Base-by-base conservation (phyloP, 176 grass and related monocot species). In the Musa acuminata region DNA sequence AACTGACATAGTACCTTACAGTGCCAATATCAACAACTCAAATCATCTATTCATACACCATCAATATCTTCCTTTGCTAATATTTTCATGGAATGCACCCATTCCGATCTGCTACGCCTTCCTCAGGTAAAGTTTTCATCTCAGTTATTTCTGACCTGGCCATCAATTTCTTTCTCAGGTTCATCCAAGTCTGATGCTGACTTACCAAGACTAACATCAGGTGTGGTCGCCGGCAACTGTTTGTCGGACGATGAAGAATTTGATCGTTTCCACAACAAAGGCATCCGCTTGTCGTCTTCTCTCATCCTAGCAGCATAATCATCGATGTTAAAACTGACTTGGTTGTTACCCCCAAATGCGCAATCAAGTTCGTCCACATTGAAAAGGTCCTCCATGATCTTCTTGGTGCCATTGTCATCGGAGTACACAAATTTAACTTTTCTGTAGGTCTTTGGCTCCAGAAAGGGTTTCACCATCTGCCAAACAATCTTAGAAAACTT, bases 351-450 rank as follows among this genome's bases (percentile, higher is more conserved):
- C 21, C 90, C 90, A 76, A 93, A 98, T 62, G 87, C 85, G 20
- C 49, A 79, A 80, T 98, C 94, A 69, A 93, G 78, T 62, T 91
- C 88, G 26, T 98, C 90, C 84, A 93, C 79, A 82, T 93, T 89
- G 55, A 98, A 98, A 77, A 89, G 79, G 1, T 89, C 88, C 70
- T 98, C 88, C 73, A 98, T 81, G 60, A 98, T 85, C 79, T 85
- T 89, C 65, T 82, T 82, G 54, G 77, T 87, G 19, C 79, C 85
- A n/a, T 80, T 82, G 16, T 72, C 78, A 62, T 98, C 82, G 3
- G 90, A 78, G 84, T 89, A 91, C 53, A 83, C 90, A 68, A 98
- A 98, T 75, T 91, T 93, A 62, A 98, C 94, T 83, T 98, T 98
- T 64, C 83, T 93, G 76, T 54, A 76, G n/a, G 94, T 98, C 60